Percentiles rank a stretch among this genome's conserved stretches.
These are phyloP conservation scores for Rhipidocladum racemiflorum DNA, from an alignment of 176 grass and related monocot genomes.

Conservation along the genomic window DNA sequence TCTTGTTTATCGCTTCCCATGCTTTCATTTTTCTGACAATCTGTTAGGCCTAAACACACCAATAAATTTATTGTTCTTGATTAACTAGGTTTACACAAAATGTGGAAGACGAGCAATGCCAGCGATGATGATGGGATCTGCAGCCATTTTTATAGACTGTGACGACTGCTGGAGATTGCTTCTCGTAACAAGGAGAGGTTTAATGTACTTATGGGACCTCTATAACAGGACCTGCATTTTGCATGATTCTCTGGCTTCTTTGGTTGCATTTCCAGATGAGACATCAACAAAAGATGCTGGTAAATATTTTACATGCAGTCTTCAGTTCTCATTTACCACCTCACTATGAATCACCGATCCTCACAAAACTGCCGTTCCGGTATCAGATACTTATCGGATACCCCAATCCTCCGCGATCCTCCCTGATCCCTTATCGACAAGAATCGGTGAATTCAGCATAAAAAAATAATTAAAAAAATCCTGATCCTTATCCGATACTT, in stretches of 20 bases:
- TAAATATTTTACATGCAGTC: constrained; percentile 36
- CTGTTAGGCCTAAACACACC: background rate
- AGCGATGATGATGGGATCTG: constrained; percentile 84
- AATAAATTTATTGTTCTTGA: background rate
- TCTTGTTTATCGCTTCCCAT: background rate
- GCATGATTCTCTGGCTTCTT: constrained; percentile 70
- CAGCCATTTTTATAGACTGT: constrained; percentile 86
- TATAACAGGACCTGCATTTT: constrained; percentile 71
- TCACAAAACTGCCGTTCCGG: no score
- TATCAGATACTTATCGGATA: no score
- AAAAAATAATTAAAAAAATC: no score
- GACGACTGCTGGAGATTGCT: constrained; percentile 79
- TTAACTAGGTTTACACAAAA: constrained; percentile 86
- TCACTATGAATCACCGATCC: no score
- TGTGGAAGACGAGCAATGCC: constrained; percentile 84
- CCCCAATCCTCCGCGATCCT: no score
- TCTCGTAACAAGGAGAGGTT: constrained; percentile 80
- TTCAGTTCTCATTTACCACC: constrained; percentile 12
- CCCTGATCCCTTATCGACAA: no score
- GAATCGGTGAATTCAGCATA: no score
- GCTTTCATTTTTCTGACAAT: constrained; percentile 18
- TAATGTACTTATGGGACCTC: constrained; percentile 89
- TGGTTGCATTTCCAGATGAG: constrained; percentile 60
- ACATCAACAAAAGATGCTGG: constrained; percentile 66
- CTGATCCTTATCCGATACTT: no score